Percentiles rank a stretch among this genome's conserved stretches.
These are phyloP conservation scores for Pulveroboletus ravenelii DNA, from an alignment of 768 basidiomycete genomes.

Conservation along the genomic window DNA sequence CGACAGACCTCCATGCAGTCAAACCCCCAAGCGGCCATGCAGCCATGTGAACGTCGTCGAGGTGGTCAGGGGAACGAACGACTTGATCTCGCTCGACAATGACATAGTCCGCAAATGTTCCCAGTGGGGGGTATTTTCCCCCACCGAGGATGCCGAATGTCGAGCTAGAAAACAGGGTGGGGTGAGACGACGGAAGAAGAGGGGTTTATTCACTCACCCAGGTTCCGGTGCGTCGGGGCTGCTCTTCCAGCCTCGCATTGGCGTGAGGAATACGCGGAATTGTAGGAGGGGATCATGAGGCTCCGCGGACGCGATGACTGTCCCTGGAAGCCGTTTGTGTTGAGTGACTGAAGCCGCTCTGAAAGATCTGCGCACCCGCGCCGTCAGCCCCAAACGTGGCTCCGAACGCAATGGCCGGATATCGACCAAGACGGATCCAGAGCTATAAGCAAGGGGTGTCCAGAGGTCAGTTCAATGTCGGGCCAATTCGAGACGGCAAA, in stretches of 20 bases:
- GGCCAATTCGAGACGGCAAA: neutral
- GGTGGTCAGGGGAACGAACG: constrained; percentile 58
- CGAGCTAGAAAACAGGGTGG: constrained; percentile 2
- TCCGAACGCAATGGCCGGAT: constrained; percentile 58
- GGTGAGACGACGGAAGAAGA: neutral
- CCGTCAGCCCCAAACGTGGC: constrained; percentile 68
- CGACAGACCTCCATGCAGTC: constrained; percentile 76
- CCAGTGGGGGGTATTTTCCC: constrained; percentile 45
- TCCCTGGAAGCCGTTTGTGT: constrained; percentile 39
- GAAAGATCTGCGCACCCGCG: constrained; percentile 47
- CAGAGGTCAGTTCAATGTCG: neutral
- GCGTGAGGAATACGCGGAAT: constrained; percentile 69
- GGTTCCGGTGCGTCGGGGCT: constrained; percentile 63
- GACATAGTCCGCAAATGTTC: constrained; percentile 75
- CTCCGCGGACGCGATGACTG: constrained; percentile 54
- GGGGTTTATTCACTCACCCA: constrained; percentile 37
- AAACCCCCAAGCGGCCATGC: constrained; percentile 76
- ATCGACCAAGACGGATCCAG: constrained; percentile 68
- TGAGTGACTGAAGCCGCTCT: neutral
- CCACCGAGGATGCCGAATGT: constrained; percentile 72
- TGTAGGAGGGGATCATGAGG: constrained; percentile 51
- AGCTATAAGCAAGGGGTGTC: constrained; percentile 39
- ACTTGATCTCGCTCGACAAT: constrained; percentile 68
- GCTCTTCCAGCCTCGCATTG: constrained; percentile 71
- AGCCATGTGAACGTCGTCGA: constrained; percentile 62